Percentiles rank a stretch among this genome's conserved stretches.
These are phyloP conservation scores for Iris pallida DNA, from an alignment of 116 monocot species.

Conservation along the genomic window DNA sequence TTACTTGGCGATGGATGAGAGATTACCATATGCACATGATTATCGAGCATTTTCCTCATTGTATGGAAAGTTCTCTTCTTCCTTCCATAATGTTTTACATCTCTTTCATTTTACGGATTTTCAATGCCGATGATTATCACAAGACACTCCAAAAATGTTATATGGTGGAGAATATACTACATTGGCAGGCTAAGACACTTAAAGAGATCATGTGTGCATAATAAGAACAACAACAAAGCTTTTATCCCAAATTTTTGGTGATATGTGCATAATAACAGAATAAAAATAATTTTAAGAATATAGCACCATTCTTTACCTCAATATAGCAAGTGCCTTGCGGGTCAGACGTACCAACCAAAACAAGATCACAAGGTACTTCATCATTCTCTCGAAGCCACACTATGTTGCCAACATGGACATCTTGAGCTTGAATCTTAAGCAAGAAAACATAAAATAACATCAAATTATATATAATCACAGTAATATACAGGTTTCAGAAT, in stretches of 20 bases:
- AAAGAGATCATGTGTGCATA: conserved; percentile 3
- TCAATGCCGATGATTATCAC: not conserved
- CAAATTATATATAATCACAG: not conserved
- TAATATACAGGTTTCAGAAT: not conserved
- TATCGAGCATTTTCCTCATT: not conserved
- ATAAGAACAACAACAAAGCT: not conserved
- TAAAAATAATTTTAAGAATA: not conserved
- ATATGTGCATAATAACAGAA: not conserved
- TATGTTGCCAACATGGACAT: conserved; percentile 87
- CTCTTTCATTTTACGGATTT: not conserved
- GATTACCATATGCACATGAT: too few species aligned
- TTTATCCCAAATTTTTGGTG: not conserved
- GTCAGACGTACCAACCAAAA: conserved; percentile 89
- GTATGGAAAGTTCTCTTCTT: conserved; percentile 1
- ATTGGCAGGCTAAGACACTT: not conserved
- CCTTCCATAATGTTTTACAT: not conserved
- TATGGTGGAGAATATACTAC: not conserved
- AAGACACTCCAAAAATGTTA: not conserved
- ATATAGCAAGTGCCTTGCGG: conserved; percentile 88
- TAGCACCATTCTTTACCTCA: conserved; percentile 46
- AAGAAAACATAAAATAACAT: conserved; percentile 9
- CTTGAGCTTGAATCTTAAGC: conserved; percentile 88
- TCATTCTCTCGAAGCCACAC: conserved; percentile 97
- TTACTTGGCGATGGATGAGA: not conserved
- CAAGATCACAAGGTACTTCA: conserved; percentile 97